Evolutionary conservation across 2,329 filamentous ascomycete species (phyloP).

Genomic region (Fusarium fracticaudum): DNA sequence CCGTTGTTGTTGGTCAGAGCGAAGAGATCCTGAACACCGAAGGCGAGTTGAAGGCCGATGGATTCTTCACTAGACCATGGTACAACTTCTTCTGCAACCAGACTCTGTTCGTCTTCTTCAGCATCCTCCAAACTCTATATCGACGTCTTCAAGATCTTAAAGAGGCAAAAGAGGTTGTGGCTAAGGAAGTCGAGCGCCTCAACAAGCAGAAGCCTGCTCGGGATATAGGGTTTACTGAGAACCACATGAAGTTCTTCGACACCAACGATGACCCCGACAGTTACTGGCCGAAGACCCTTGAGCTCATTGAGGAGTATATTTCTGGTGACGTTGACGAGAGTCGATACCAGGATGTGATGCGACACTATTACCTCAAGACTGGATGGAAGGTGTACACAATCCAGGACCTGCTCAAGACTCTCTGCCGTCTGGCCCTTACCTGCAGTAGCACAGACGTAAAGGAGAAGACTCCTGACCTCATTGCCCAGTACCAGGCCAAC

Average conservation of each 20-base stretch:
- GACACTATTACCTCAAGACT: slow-evolving; percentile 88
- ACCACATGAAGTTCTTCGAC: slow-evolving; percentile 81
- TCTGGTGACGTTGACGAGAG: slow-evolving; percentile 82
- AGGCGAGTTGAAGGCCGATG: slow-evolving; percentile 76
- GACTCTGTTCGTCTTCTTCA: slow-evolving; percentile 93
- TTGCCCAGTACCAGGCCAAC: slow-evolving; percentile 85
- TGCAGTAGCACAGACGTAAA: slow-evolving; percentile 88
- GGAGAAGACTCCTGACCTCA: slow-evolving; percentile 92
- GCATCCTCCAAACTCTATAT: slow-evolving; percentile 91
- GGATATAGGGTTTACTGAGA: slow-evolving; percentile 84
- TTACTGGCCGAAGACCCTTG: slow-evolving; percentile 87
- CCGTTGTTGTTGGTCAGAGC: slow-evolving; percentile 61
- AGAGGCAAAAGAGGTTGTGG: slow-evolving; percentile 76
- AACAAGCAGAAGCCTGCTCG: slow-evolving; percentile 82
- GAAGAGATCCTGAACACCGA: slow-evolving; percentile 67
- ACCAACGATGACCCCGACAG: slow-evolving; percentile 67
- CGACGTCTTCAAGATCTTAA: slow-evolving; percentile 86
- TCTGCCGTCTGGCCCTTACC: slow-evolving; percentile 82
- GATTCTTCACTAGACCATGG: slow-evolving; percentile 80
- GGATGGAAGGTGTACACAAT: slow-evolving; percentile 96
- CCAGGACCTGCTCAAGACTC: slow-evolving; percentile 84
- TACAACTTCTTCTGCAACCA: slow-evolving; percentile 94
- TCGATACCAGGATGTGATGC: slow-evolving; percentile 88
- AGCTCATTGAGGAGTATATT: slow-evolving; percentile 87
- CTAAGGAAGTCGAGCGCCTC: slow-evolving; percentile 77